Percentiles rank a stretch among this genome's conserved stretches.
Evolutionary conservation across 768 basidiomycete genomes (phyloP).

Genomic region (Boletus bicolor): DNA sequence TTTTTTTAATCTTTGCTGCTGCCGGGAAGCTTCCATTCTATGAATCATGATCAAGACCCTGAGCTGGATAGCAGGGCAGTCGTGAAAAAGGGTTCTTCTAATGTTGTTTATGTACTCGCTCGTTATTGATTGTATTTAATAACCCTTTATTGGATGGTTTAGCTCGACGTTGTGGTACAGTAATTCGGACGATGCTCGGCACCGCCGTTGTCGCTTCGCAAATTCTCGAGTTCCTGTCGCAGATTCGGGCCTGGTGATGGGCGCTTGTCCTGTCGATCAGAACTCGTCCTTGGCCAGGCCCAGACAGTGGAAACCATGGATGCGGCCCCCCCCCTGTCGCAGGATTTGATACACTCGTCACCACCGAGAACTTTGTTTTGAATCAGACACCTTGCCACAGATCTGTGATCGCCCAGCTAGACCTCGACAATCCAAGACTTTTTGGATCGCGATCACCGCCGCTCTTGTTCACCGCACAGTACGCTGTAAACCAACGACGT

Average conservation of each 20-base stretch:
- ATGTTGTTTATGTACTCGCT: constrained; percentile 1
- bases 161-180: background rate
- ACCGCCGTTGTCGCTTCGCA: background rate
- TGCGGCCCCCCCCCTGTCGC: background rate
- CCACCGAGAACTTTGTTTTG: background rate
- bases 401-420: constrained; percentile 1
- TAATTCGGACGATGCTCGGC: background rate
- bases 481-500: too few relatives aligned
- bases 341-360: too few relatives aligned
- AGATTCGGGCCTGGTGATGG: background rate
- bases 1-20: background rate
- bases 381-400: background rate
- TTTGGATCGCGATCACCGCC: constrained; percentile 9
- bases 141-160: background rate
- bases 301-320: too few relatives aligned
- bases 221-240: background rate
- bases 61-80: background rate
- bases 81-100: background rate
- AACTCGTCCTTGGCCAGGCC: too few relatives aligned
- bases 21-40: constrained; percentile 1
- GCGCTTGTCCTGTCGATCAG: background rate
- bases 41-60: background rate
- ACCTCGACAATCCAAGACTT: background rate
- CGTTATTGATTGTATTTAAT: constrained; percentile 3
- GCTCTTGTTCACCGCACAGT: background rate